Evolutionary conservation across 2,329 filamentous ascomycete genomes (phyloP).

Genomic region (Diaporthe citri): DNA sequence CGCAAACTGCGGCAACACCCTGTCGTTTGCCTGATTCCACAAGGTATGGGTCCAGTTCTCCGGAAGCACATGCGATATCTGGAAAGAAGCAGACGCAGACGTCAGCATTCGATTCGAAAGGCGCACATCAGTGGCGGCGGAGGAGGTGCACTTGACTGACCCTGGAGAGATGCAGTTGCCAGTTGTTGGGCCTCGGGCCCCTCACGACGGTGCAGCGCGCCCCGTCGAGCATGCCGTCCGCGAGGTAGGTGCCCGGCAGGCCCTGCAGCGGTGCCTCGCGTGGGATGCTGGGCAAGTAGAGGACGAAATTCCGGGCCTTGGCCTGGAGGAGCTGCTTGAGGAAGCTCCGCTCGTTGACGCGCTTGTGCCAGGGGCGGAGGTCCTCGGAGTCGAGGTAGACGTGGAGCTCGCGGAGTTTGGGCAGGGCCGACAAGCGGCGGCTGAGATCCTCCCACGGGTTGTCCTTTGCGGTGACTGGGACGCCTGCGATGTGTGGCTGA

Average conservation of each 20-base stretch:
- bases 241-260: conserved; percentile 42
- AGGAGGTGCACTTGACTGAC: conserved; percentile 30
- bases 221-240: conserved; percentile 30
- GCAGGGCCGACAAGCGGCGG: conserved; percentile 40
- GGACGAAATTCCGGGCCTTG: conserved; percentile 41
- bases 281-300: conserved; percentile 45
- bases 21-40: conserved; percentile 37
- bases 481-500: conserved; percentile 38
- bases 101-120: conserved; percentile 24
- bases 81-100: neutral
- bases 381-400: conserved; percentile 48
- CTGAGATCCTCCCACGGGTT: conserved; percentile 49
- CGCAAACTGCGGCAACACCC: conserved; percentile 28
- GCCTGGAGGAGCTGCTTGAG: conserved; percentile 43
- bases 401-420: conserved; percentile 44
- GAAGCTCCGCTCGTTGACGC: conserved; percentile 47
- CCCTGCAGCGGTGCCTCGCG: conserved; percentile 26
- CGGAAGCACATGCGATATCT: conserved; percentile 38
- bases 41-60: conserved; percentile 39
- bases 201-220: conserved; percentile 44
- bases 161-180: conserved; percentile 43
- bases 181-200: conserved; percentile 46
- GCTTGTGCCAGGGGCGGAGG: conserved; percentile 48
- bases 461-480: conserved; percentile 39
- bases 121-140: neutral